Base-by-base conservation (phyloP, 345 rosid species). In the Citrus australasica region DNA sequence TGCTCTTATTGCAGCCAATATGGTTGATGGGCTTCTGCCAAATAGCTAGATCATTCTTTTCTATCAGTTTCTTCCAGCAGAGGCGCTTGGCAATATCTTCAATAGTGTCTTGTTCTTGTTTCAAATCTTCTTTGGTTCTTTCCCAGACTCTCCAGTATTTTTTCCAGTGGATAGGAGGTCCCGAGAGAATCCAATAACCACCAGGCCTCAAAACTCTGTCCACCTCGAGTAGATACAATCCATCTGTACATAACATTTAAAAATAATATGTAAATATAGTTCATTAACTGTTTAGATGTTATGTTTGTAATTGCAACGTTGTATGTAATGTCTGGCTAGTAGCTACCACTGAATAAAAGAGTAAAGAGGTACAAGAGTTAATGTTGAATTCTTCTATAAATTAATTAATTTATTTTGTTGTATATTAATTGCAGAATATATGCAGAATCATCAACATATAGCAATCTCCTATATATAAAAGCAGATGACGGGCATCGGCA, bases 161-260 rank as follows among this genome's bases (percentile, higher is more conserved):
- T 84, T 92, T 92, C 99, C 99, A 96, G 79, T 75, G 84, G 69
- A 96, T 88, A 8, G 98, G 99, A 51, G 99, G 99, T 10, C 99
- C 99, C 1, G 98, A 96, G 13, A 94, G 93, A 83, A 96, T 84
- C 98, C 99, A 96, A 64, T 92, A 96, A 25, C 98, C 99, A n/a
- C 99, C 97, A 32, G 99, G 98, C 83, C 99, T 88, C 48, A 96
- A 83, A 74, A 96, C 82, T 74, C 99, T 88, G 80, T 96, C 98
- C 79, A 96, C 97, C 86, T 96, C 99, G 22, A 85, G 84, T 32
- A 94, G 87, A 75, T 91, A 96, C 88, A 94, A 62, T 27, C 97
- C 99, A 84, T 87, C 99, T 95, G 48, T 42, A 10, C 48, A 86
- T 55, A 65, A 74, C 67, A 79, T 33, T 32, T 24, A 65, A 17